Base-by-base conservation (phyloP, 1,284 basidiomycete genomes). In the Heterobasidion annosum region DNA sequence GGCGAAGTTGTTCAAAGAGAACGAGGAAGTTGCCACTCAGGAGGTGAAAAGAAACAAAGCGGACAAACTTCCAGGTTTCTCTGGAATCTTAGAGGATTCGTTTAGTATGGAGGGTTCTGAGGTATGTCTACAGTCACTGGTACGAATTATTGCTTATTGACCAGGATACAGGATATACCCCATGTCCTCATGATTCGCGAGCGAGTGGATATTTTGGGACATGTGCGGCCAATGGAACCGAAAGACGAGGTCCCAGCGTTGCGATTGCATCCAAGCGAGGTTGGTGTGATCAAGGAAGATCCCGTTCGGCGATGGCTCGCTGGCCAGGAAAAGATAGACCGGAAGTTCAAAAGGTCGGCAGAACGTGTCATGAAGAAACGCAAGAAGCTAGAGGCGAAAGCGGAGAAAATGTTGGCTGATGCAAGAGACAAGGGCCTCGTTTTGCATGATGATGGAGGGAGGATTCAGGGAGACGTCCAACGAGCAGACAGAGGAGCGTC, bases 181-280 rank as follows among this genome's bases (percentile, higher is more conserved):
- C 50, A 53, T 33, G 33, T 57, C 50, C 40, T 67, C 33, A 85
- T 88, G 78, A 91, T 98, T 57, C 81, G 95, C 35, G 94, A 98
- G 68, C 82, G 96, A 10, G 84, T 98, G 18, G 84, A 87, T 16
- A 84, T 86, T 3, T 75, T 77, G 19, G 96, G 96, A 7, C 69
- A 82, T 7, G 76, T 92, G 15, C 82, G 94, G 9, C 78, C 87
- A 0, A 76, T 99, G 59, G 94, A 98, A 64, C 74, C 83, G 0
- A 77, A 79, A 56, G 67, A 74, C 1, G 79, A 88, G 48, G 74
- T 98, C 0, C 68, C 72, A 6, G 88, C 83, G 0, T 73, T 96
- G 45, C 75, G 73, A 8, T 68, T 95, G 46, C 76, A 79, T 0
- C 67, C 73, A 1, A 73, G 75, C 8, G 73, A 87, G 52, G 76